Evolutionary conservation across 805 yeast genomes (phyloP).

Genomic region (Cyberlindnera xishuangbannaensis): DNA sequence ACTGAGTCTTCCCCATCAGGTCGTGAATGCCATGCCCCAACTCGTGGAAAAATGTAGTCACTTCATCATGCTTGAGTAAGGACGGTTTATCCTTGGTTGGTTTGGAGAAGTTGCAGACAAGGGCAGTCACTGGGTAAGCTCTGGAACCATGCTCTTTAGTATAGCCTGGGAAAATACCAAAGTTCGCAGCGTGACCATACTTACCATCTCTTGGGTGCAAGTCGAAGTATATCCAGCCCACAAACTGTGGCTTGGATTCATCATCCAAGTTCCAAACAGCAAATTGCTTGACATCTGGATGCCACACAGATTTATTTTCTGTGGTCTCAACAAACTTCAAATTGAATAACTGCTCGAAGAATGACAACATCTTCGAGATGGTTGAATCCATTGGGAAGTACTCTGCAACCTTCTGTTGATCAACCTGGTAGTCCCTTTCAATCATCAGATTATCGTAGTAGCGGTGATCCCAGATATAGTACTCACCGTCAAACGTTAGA

Average conservation of each 20-base stretch:
- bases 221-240: conserved; percentile 77
- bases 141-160: conserved; percentile 42
- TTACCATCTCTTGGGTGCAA: conserved; percentile 83
- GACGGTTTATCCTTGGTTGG: conserved; percentile 68
- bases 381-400: conserved; percentile 73
- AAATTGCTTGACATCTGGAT: conserved; percentile 68
- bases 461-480: conserved; percentile 69
- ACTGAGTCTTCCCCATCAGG: conserved; percentile 58
- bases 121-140: conserved; percentile 63
- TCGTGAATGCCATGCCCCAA: conserved; percentile 87
- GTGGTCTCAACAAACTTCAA: conserved; percentile 53
- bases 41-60: conserved; percentile 83
- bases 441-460: conserved; percentile 61
- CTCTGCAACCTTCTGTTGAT: conserved; percentile 64
- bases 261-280: conserved; percentile 64
- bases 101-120: conserved; percentile 81
- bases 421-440: conserved; percentile 66
- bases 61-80: conserved; percentile 69
- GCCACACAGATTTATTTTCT: conserved; percentile 53
- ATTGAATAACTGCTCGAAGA: conserved; percentile 66
- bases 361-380: conserved; percentile 58
- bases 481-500: conserved; percentile 33
- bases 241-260: conserved; percentile 45
- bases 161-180: conserved; percentile 60
- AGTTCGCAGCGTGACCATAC: conserved; percentile 86